phyloP scores from a whole-genome alignment of 176 grass and related monocot genomes.

The Triticum monococcum region DNA sequence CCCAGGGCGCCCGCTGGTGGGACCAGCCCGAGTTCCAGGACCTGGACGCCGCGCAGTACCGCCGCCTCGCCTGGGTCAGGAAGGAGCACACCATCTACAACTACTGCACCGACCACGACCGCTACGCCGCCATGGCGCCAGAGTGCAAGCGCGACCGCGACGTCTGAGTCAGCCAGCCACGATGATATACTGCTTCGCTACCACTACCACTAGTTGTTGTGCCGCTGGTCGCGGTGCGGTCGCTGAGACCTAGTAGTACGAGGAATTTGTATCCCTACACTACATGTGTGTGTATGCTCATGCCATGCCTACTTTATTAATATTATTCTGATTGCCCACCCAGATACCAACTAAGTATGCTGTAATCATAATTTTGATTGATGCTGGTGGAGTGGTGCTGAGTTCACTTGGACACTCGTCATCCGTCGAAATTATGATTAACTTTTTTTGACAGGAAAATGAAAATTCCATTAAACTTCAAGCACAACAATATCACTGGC shows the following conservation, averaged over 20 bases:
- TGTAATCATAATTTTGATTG: too few relatives aligned
- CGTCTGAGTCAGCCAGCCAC: constrained; percentile 26
- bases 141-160: constrained; percentile 65
- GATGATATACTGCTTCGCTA: background rate
- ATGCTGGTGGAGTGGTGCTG: too few relatives aligned
- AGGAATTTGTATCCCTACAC: background rate
- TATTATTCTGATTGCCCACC: too few relatives aligned
- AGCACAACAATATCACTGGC: too few relatives aligned
- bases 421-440: too few relatives aligned
- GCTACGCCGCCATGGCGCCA: constrained; percentile 35
- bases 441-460: too few relatives aligned
- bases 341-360: too few relatives aligned
- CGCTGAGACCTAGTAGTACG: background rate
- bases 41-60: constrained; percentile 61
- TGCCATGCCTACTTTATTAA: too few relatives aligned
- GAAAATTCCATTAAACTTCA: too few relatives aligned
- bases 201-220: background rate
- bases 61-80: constrained; percentile 38
- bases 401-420: too few relatives aligned
- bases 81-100: constrained; percentile 65
- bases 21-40: constrained; percentile 66
- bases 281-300: background rate
- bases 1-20: constrained; percentile 75
- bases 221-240: background rate
- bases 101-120: constrained; percentile 58